Evolutionary conservation across 2,329 filamentous ascomycete genomes (phyloP).

Genomic region (Leptographium lundbergii): DNA sequence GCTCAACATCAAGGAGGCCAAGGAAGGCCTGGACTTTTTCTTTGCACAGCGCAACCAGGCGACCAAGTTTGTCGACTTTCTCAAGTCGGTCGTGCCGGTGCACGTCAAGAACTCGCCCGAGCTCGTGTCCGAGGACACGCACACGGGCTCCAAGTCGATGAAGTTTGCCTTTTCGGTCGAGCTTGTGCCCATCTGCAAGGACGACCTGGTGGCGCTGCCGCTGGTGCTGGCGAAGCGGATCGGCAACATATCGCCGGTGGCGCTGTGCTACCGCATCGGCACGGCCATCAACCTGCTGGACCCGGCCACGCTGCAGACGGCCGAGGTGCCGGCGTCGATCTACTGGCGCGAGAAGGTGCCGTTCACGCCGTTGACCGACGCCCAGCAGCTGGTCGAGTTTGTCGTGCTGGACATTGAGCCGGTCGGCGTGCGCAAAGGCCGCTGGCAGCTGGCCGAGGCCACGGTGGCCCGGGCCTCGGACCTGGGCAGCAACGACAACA

Average conservation of each 20-base stretch:
- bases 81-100: slow-evolving; percentile 61
- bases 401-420: slow-evolving; percentile 90
- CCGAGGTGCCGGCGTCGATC: slow-evolving; percentile 67
- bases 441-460: slow-evolving; percentile 73
- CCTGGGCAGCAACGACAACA: slow-evolving; percentile 72
- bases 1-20: slow-evolving; percentile 95
- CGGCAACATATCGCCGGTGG: slow-evolving; percentile 79
- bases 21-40: slow-evolving; percentile 93
- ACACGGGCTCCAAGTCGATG: slow-evolving; percentile 83
- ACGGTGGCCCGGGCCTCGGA: slow-evolving; percentile 81
- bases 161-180: slow-evolving; percentile 90
- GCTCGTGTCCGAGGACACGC: slow-evolving; percentile 75
- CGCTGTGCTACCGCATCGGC: slow-evolving; percentile 77
- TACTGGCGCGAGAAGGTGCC: slow-evolving; percentile 72
- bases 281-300: slow-evolving; percentile 85
- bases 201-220: slow-evolving; percentile 88
- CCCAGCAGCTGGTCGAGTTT: slow-evolving; percentile 79
- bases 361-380: slow-evolving; percentile 72
- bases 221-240: slow-evolving; percentile 76
- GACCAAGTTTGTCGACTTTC: slow-evolving; percentile 65
- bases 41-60: slow-evolving; percentile 83
- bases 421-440: slow-evolving; percentile 60
- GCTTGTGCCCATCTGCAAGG: slow-evolving; percentile 89
- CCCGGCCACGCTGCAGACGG: slow-evolving; percentile 78
- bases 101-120: slow-evolving; percentile 47